Evolutionary conservation across 306 rosid genomes (phyloP), one percentile per base, ranked within the genome.

Genomic region (Trifolium fragiferum): DNA sequence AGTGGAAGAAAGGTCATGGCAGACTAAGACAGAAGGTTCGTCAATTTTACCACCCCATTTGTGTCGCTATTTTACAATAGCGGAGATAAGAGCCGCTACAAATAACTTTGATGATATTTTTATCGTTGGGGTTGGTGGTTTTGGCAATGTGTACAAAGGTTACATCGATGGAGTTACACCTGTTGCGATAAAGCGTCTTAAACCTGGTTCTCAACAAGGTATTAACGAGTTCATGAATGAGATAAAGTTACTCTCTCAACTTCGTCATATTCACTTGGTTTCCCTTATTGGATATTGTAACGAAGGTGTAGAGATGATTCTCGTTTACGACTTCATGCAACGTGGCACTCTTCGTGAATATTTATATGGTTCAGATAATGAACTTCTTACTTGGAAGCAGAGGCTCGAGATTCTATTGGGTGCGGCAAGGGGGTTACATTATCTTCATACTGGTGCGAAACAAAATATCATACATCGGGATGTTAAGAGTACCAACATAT

Each of bases 381-480:
- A 8, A 1, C 76, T 67, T 1, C 82, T 84, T 4, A 4, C 75
- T 0, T 84, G 86, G 86, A 82, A 70, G 11, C 60, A 73, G 13
- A 70, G 86, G 10, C 78, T 85, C 0, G 27, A 82, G 3, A 76
- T 80, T 5, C 73, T 81, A 51, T 0, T 69, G 0, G 84, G 84
- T 9, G 74, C 89, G 4, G 84, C 86, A 0, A 19, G 67, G 14
- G 89, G 89, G 4, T 33, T 85, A 8, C 32, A 79, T 69, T 82
- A 85, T 71, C 84, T 85, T 13, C 89, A 82, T 66, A 21, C 15
- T 0, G 84, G 84, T 18, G 44, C n/a, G 2, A 65, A 50, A 38
- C 47, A 74, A 4, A 67, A 46, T 1, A 82, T 85, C 20, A 82
- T 82, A 33, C 89, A 85, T 41, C 83, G 84, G 1, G 89, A 85